These are phyloP conservation scores for Ensete ventricosum DNA, from an alignment of 176 grass and related monocot genomes.

Conservation along the genomic window DNA sequence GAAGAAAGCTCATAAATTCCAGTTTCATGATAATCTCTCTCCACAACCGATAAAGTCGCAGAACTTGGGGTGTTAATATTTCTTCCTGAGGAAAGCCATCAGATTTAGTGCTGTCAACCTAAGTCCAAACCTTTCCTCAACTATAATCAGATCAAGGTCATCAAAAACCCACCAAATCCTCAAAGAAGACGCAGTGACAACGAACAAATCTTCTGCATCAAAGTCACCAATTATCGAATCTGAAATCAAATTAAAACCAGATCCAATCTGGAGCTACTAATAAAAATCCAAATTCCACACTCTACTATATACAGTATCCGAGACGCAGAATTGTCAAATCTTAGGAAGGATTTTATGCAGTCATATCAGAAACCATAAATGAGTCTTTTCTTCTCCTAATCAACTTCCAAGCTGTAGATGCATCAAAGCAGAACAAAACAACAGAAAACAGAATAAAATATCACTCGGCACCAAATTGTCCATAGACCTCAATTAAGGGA, in stretches of 20 bases:
- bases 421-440: background rate
- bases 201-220: background rate
- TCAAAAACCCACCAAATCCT: background rate
- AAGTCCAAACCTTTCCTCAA: background rate
- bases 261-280: background rate
- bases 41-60: background rate
- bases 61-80: background rate
- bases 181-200: background rate
- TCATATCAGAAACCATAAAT: background rate
- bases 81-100: background rate
- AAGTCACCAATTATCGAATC: background rate
- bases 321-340: background rate
- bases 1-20: background rate
- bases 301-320: background rate
- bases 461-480: background rate
- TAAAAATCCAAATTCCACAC: background rate
- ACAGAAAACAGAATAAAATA: background rate
- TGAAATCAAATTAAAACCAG: background rate
- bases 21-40: background rate
- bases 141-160: background rate
- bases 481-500: conserved; percentile 1
- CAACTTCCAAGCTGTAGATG: background rate
- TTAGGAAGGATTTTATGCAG: background rate
- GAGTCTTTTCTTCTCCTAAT: background rate
- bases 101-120: background rate